Base-by-base conservation (phyloP, 306 rosid species). In the Sicyos baderoa region DNA sequence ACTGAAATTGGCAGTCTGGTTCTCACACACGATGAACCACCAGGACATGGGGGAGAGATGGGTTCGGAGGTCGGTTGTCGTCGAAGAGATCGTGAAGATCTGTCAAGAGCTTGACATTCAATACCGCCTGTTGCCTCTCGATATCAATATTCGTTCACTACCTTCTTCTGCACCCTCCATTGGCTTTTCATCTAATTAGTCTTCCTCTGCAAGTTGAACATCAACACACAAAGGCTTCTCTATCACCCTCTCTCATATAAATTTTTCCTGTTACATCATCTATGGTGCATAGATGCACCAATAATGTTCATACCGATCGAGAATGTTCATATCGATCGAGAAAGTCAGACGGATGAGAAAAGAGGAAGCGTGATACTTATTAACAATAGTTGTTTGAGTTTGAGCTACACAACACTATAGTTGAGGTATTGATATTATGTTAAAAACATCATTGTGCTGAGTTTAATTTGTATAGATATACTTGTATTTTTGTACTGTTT, bases 1-100 rank as follows among this genome's bases (percentile, higher is more conserved):
- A 83, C 58, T 94, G 52, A 78, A 22, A 67, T 6, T 90, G 53
- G 94, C 91, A 0, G 16, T 94, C 1, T 90, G 97, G 97, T 76
- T 85, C 37, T 76, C 79, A 21, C 99, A 94, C 60, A 85, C 76
- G 75, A 90, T 93, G 85, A 93, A 86, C 78, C 83, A 82, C 83
- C 99, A 93, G 71, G 86, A 93, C 81, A 79, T 85, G 78, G 96
- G 96, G 13, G 97, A 94, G 70, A 90, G 88, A 78, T 84, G 25
- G 72, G 59, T 42, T 0, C 82, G 97, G 61, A 85, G 99, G 71
- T 83, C 89, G 13, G 52, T 74, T 54, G 51, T 90, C 76, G 54
- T 94, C 42, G 99, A 94, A 78, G 96, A 94, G 81, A 76, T 94
- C 84, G 53, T 80, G 15, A 87, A 84, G 83, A 80, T 86, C 76